Conservation (phyloP, 2,329 filamentous ascomycete species). For the Xylariaceae sp. region DNA sequence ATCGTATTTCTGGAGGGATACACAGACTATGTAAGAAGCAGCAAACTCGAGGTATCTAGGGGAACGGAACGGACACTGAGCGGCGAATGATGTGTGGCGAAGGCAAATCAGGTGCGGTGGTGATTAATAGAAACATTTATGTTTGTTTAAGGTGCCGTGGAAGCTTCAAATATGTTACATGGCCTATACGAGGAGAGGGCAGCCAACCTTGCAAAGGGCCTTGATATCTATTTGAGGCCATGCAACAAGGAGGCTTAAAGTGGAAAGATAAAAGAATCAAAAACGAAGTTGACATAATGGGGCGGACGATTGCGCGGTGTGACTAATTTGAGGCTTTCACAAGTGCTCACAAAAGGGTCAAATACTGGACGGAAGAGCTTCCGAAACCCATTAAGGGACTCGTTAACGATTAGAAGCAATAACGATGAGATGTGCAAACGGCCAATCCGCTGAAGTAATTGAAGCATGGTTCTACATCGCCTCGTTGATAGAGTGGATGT, state of each 20-base stretch:
- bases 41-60: not conserved
- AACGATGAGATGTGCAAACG: conserved; percentile 9
- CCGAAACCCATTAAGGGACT: conserved; percentile 18
- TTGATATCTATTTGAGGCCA: conserved; percentile 4
- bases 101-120: conserved; percentile 11
- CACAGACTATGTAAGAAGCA: conserved; percentile 1
- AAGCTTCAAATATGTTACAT: conserved; percentile 11
- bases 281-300: conserved; percentile 15
- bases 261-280: no score
- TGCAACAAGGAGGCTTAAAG: conserved; percentile 23
- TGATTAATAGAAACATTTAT: conserved; percentile 7
- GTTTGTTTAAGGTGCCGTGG: conserved; percentile 1
- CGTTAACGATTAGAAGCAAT: not conserved
- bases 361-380: conserved; percentile 19
- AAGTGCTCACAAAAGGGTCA: not conserved
- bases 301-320: conserved; percentile 15
- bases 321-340: conserved; percentile 9
- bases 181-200: not conserved
- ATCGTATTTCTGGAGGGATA: not conserved
- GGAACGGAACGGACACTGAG: not conserved
- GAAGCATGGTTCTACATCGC: conserved; percentile 23
- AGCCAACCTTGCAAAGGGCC: conserved; percentile 11
- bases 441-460: not conserved
- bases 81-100: not conserved
- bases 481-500: conserved; percentile 15